Base-by-base conservation (phyloP, 2,329 filamentous ascomycete species). In the Alternaria sp. region DNA sequence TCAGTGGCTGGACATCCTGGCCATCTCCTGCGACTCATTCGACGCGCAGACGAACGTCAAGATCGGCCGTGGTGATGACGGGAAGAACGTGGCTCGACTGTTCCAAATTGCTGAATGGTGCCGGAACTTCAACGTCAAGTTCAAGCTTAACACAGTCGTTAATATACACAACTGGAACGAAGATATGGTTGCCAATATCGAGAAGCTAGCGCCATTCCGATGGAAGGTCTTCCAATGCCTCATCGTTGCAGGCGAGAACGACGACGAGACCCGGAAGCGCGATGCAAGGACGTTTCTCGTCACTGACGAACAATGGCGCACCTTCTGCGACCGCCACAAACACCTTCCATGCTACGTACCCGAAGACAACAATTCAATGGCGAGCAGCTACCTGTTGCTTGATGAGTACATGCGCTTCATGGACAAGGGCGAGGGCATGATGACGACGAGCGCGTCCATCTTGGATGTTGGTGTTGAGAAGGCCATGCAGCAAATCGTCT, bases 101-200 rank as follows among this genome's bases (percentile, higher is more conserved):
- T 53, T 36, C 11, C 10, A 44, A 12, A 53, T 62, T 17, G 40
- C 59, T 4, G 40, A 44, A 3, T 58, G 43, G 54, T 62, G 49
- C 30, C 25, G 13, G 21, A 13, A 32, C 4, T 62, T 58, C 43
- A 32, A 43, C 15, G 21, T 62, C 17, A 58, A 58, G 40, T 58
- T 62, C 49, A 58, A 62, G 49, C 28, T 62, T 1, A 62, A 62
- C 19, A 62, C 59, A 3, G 59, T 62, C 5, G 59, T 62, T 8
- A 58, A 57, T 9, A 25, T 36, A 0, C 36, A 49, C 49, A 62
- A 62, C 28, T 62, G 43, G 49, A 17, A 58, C 17, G 54, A 62
- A 58, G 54, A 62, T 9, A 62, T 58, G 54, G 30, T 36, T 11
- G 49, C 28, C 40, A 25, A 58, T 4, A 53, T 62, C 12, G 40